Percentiles rank a stretch among this genome's conserved stretches.
phyloP scores from a whole-genome alignment of 441 rosid species.

The Biscutella laevigata region DNA sequence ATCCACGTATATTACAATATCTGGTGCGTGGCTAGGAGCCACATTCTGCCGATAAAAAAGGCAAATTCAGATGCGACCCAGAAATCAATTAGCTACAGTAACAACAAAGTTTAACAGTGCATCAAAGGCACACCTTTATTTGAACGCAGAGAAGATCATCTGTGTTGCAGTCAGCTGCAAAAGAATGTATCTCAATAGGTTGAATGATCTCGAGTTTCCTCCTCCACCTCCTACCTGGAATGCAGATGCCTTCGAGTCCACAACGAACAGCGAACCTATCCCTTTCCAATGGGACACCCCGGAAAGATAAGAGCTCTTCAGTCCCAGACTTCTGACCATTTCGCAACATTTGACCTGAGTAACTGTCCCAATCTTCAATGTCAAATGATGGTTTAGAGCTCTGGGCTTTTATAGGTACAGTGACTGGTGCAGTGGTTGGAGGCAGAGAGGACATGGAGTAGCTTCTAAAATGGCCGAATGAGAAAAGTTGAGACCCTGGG shows the following conservation, averaged over 20 bases:
- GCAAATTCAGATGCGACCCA: not conserved
- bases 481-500: slow-evolving; percentile 81
- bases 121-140: slow-evolving; percentile 58
- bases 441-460: slow-evolving; percentile 97
- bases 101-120: not conserved
- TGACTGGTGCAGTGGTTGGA: slow-evolving; percentile 50
- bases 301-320: slow-evolving; percentile 75
- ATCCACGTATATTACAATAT: slow-evolving; percentile 71
- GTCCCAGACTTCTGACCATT: slow-evolving; percentile 39
- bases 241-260: slow-evolving; percentile 89
- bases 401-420: slow-evolving; percentile 48
- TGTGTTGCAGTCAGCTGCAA: slow-evolving; percentile 84
- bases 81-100: slow-evolving; percentile 3
- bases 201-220: slow-evolving; percentile 90
- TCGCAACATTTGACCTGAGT: slow-evolving; percentile 43
- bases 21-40: slow-evolving; percentile 61
- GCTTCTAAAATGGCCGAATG: slow-evolving; percentile 83
- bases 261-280: slow-evolving; percentile 90
- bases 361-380: slow-evolving; percentile 69
- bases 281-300: slow-evolving; percentile 77
- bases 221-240: slow-evolving; percentile 95
- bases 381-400: slow-evolving; percentile 76
- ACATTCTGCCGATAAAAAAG: slow-evolving; percentile 56
- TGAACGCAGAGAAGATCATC: slow-evolving; percentile 94
- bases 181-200: slow-evolving; percentile 78